Percentiles rank a stretch among this genome's conserved stretches.
Evolutionary conservation across 148 eudicot species (phyloP).

Genomic region (Talinum fruticosum): DNA sequence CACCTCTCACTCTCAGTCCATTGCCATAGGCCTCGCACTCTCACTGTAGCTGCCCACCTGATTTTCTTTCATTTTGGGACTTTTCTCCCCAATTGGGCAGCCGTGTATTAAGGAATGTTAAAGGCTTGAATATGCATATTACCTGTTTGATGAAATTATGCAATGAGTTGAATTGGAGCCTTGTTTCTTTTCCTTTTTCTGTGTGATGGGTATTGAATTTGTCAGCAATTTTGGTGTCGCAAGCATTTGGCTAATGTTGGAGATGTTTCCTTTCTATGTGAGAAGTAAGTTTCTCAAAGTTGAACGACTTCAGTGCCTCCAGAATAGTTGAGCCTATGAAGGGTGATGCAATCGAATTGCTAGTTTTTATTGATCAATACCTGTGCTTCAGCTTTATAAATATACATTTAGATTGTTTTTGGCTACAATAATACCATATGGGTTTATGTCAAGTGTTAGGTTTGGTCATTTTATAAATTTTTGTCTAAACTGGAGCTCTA

Average conservation of each 20-base stretch:
- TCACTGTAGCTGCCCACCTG: no score
- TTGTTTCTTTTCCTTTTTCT: background rate
- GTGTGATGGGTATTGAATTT: no score
- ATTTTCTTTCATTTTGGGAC: background rate
- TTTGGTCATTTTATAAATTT: background rate
- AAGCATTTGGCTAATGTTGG: background rate
- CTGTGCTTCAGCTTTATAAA: background rate
- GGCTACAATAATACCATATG: background rate
- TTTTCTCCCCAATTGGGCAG: background rate
- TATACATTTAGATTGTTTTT: background rate
- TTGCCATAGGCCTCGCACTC: no score
- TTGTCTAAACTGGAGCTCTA: background rate
- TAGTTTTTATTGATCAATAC: background rate
- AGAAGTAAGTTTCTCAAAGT: background rate
- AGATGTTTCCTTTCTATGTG: no score
- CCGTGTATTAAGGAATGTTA: background rate
- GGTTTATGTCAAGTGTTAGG: background rate
- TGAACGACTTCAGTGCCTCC: background rate
- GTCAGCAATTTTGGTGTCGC: background rate
- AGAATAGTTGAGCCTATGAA: background rate
- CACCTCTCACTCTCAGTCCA: no score
- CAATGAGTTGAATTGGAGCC: background rate
- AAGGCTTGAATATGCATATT: conserved; percentile 13
- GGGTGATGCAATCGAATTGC: background rate
- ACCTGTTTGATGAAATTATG: conserved; percentile 28